Evolutionary conservation across 352 stramenopile genomes (phyloP), one percentile per base, ranked within the genome.

Genomic region (Phytophthora tubulina): DNA sequence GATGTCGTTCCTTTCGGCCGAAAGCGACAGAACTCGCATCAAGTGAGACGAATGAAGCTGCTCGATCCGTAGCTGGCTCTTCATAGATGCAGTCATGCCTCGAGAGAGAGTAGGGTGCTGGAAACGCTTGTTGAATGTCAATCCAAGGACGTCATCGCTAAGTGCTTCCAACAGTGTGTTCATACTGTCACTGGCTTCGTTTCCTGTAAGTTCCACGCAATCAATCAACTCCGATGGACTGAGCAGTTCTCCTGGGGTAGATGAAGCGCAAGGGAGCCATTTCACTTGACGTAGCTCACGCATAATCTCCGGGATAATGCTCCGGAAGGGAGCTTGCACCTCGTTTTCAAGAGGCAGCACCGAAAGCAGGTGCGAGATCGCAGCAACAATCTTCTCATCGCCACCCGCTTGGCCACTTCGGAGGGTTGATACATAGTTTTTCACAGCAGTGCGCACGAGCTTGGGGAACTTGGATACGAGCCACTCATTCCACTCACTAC

Each of bases 401-500:
- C 48, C 30, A n/a, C 14, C 39, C 14, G 15, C 13, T 48, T 69
- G 36, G 14, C 27, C 48, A 33, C n/a, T 17, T 51, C 46, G 33
- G 8, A 67, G 3, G 32, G 14, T 71, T 14, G 52, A 73, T 3
- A 81, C 49, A 50, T 81, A 81, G 48, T 48, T 74, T 17, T 14
- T 53, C 21, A 81, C 74, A 39, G 70, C 74, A 53, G 56, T 21
- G 21, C 70, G 57, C 30, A 96, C 66, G 3, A 97, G 73, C 3
- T 64, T 48, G 3, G 91, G 85, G 33, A 93, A 81, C 35, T 90
- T 85, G 8, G 86, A 81, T 13, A 96, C 76, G 14, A 97, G 84
- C 88, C 88, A 96, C 69, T 95, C 88, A 53, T 97, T 97, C 91
- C 91, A 97, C 44, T 92, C 84, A 61, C 86, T 95, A 3, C 88